These are phyloP conservation scores for Aquilaria yunnanensis DNA, from an alignment of 345 rosid species.

Conservation along the genomic window DNA sequence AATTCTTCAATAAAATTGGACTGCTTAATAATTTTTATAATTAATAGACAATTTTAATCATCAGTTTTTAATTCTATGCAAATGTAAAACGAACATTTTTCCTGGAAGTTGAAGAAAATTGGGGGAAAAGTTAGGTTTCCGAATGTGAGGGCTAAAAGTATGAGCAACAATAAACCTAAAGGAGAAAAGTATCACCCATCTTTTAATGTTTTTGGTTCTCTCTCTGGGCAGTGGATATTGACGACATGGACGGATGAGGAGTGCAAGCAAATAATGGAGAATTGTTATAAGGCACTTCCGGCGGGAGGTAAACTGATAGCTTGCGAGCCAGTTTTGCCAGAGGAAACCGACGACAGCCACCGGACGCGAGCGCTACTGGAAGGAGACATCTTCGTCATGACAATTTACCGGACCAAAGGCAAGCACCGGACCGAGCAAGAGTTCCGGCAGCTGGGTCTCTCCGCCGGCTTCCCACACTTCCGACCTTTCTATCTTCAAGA, in stretches of 20 bases:
- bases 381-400: conserved; percentile 83
- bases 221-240: conserved; percentile 62
- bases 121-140: background rate
- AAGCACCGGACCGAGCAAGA: conserved; percentile 75
- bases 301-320: conserved; percentile 77
- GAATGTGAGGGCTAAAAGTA: no score
- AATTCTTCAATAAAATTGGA: no score
- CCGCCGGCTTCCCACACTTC: conserved; percentile 58
- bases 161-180: no score
- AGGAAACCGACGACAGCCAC: conserved; percentile 58
- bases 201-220: background rate
- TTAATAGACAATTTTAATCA: no score
- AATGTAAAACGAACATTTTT: no score
- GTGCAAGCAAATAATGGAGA: conserved; percentile 73
- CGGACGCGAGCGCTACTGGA: conserved; percentile 72
- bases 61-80: no score
- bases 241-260: conserved; percentile 77
- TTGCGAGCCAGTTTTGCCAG: conserved; percentile 73
- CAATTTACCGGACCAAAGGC: conserved; percentile 72
- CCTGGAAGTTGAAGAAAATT: no score
- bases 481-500: conserved; percentile 38
- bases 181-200: no score
- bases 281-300: conserved; percentile 74
- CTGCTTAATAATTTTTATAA: no score
- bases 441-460: conserved; percentile 51